Conservation (phyloP, 345 rosid species). For the Microthlaspi erraticum region DNA sequence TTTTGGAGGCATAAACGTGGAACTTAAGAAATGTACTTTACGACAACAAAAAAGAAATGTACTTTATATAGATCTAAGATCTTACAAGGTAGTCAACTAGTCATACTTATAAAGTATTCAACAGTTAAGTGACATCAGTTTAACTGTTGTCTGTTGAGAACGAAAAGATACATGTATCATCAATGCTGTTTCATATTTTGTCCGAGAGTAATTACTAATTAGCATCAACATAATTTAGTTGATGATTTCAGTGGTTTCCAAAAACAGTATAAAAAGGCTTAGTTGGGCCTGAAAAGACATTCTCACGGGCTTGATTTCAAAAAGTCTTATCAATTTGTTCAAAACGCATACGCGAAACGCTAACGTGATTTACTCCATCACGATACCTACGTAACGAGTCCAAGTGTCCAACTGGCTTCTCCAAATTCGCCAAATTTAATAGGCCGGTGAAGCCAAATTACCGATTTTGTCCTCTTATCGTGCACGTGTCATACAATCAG, state of each 20-base stretch:
- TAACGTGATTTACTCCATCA: constrained; percentile 6
- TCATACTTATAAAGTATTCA: background rate
- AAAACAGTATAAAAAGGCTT: background rate
- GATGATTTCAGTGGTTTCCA: background rate
- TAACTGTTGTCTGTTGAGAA: constrained; percentile 1
- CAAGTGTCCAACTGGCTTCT: constrained; percentile 9
- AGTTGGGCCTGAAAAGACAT: background rate
- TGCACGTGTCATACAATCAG: background rate
- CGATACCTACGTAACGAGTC: constrained; percentile 4
- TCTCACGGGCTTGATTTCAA: background rate
- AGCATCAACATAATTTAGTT: background rate
- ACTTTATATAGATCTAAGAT: constrained; percentile 10
- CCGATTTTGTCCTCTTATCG: background rate
- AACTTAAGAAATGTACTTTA: constrained; percentile 15
- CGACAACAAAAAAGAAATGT: no score
- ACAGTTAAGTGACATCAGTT: background rate
- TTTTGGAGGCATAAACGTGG: constrained; percentile 10
- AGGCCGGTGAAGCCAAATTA: constrained; percentile 1
- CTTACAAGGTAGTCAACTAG: background rate
- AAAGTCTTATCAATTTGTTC: background rate
- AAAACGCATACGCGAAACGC: constrained; percentile 17
- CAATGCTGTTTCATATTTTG: background rate
- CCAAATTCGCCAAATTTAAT: background rate
- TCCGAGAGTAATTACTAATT: background rate
- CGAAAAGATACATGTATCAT: background rate